These are phyloP conservation scores for Pseudozyma pruni DNA, from an alignment of 1,284 basidiomycete genomes.

Conservation along the genomic window DNA sequence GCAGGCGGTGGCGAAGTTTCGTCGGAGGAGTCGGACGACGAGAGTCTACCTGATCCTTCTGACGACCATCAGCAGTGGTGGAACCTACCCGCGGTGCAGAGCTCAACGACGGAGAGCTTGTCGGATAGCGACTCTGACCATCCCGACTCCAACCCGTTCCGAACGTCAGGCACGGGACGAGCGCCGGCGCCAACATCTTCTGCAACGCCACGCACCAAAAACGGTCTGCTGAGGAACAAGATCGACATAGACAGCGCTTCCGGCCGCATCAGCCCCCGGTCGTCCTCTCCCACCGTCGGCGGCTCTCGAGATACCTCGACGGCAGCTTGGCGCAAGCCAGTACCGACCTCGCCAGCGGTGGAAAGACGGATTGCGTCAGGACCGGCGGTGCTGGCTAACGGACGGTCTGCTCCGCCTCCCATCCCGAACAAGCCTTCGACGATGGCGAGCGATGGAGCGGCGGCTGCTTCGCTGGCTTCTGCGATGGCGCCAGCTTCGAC, in stretches of 20 bases:
- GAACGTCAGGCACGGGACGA: not conserved
- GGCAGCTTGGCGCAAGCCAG: conserved; percentile 27
- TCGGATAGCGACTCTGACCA: conserved; percentile 19
- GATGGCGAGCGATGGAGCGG: not conserved
- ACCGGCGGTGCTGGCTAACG: conserved; percentile 12
- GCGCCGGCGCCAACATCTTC: not conserved
- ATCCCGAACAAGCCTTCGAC: conserved; percentile 37
- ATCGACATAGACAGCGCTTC: not conserved
- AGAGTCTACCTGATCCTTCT: conserved; percentile 44
- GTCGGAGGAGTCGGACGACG: conserved; percentile 25
- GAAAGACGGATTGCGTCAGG: conserved; percentile 34
- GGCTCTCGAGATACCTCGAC: not conserved
- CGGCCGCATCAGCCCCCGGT: conserved; percentile 8
- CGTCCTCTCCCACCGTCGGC: conserved; percentile 23
- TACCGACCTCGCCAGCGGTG: conserved; percentile 24
- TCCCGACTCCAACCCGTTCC: conserved; percentile 21
- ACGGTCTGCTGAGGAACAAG: not conserved
- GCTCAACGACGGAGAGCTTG: not conserved
- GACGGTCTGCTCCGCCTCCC: conserved; percentile 28
- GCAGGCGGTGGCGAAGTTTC: conserved; percentile 8
- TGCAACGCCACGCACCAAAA: conserved; percentile 1
- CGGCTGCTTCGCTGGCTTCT: not conserved
- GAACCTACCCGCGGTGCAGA: conserved; percentile 12
- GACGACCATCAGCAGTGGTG: conserved; percentile 46
- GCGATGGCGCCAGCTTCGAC: conserved; percentile 4